Base-by-base conservation (phyloP, 352 stramenopile species). In the Phytopythium montanum region DNA sequence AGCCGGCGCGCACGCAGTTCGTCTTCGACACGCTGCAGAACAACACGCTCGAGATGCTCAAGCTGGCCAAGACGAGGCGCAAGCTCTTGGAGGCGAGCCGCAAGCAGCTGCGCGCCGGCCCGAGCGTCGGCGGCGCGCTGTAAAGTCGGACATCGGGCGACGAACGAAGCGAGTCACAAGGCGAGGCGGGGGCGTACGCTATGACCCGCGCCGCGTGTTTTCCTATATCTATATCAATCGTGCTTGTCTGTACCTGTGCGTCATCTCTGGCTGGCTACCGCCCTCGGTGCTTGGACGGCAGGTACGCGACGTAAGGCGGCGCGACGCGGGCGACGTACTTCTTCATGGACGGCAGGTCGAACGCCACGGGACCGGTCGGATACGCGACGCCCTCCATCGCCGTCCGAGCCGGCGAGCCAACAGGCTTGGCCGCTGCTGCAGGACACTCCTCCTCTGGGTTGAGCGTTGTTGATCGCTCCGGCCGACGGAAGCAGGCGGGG, bases 291-390 rank as follows among this genome's bases (percentile, higher is more conserved):
- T 25, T 26, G 13, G 25, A 21, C 56, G 12, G 55, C 19, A 85
- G 56, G 39, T 91, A 92, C 36, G 79, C 81, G 2, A 71, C 64
- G 64, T 89, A 90, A 16, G 79, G 79, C 3, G 77, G 79, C 16
- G 83, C 79, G 19, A 86, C 79, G 18, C 72, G 69, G 5, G 71
- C 71, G 59, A 72, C 84, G 62, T 90, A 91, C 7, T 58, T 72
- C 61, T 88, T 68, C 83, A 91, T 91, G 59, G 81, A 91, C 23
- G 83, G 81, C 29, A 91, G 61, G 46, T 90, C 77, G 44, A 73
- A 70, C 28, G 48, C 59, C 26, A 77, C 33, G 19, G 65, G 58
- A 7, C 65, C 69, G 38, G 61, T 62, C 25, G 65, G 59, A 50
- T 67, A 81, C 49, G 62, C 67, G 33, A 67, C 29, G 49, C 29